Base-by-base conservation (phyloP, 2,329 filamentous ascomycete species). In the Botrytis byssoidea region DNA sequence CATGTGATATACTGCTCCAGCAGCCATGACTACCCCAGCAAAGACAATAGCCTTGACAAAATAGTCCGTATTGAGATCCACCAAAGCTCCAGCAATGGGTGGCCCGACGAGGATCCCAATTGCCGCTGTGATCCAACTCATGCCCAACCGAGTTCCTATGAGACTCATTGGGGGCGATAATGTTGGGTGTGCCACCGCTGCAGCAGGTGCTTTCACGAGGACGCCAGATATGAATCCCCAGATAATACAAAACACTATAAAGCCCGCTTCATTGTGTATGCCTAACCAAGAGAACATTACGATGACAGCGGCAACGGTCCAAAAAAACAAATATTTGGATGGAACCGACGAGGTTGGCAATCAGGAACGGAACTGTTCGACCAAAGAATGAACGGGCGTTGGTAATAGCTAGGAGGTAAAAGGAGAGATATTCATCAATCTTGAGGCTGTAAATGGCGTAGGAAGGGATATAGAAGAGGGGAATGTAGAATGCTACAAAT, bases 191-290 rank as follows among this genome's bases (percentile, higher is more conserved):
- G 68, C 72, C n/a, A 72, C 57, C 25, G 68, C 55, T 12, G 59
- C 67, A 10, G 63, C 46, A 5, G 68, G 63, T 29, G 64, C 66
- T n/a, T 59, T 66, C 48, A 75, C 61, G 4, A 74, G 57, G 25
- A 73, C 55, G 25, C 94, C 94, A 63, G 90, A 93, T 1, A 90
- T 88, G 79, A 97, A 94, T 1, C 94, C 94, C 80, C 96, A 97
- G 4, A 95, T 80, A 6, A 93, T 79, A 0, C 90, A 87, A 79
- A 94, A 97, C 9, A 92, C 83, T 73, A 97, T 85, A 32, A 94
- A 85, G 46, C 94, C 86, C 0, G 88, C 84, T 7, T 88, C 86
- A 37, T 83, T 84, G 8, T 82, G 83, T 22, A 82, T 82, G 3
- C 85, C 83, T 9, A 88, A 81, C 88, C 88, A 86, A 3, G 65